phyloP scores from a whole-genome alignment of 768 basidiomycete species.

The Mycena crocata region DNA sequence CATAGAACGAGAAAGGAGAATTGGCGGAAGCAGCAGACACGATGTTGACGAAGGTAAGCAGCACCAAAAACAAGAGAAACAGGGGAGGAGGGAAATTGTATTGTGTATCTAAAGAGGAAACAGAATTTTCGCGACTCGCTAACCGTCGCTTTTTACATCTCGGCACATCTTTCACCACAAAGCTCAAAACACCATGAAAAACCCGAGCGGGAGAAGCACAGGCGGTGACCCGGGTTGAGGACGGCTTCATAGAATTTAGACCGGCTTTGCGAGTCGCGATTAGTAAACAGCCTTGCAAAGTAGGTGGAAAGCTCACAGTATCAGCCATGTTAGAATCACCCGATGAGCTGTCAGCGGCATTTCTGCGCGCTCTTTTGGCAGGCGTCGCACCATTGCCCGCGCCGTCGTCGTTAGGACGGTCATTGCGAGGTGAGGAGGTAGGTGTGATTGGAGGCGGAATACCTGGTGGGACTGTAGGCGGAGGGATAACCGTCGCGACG shows the following conservation, averaged over 20 bases:
- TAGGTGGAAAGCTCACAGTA: neutral
- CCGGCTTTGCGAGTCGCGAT: conserved; percentile 12
- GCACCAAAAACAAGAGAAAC: neutral
- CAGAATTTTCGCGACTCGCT: conserved; percentile 23
- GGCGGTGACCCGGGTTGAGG: neutral
- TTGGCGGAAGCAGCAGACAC: neutral
- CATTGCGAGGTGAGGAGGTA: neutral
- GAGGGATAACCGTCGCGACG: neutral
- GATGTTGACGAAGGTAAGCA: neutral
- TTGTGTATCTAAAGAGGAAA: conserved; percentile 3
- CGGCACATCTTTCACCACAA: neutral
- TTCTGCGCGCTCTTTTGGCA: neutral
- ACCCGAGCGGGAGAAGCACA: conserved; percentile 3
- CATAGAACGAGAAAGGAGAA: neutral
- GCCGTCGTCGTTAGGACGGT: neutral
- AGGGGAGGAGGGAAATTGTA: neutral
- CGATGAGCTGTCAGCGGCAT: neutral
- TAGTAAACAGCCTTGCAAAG: neutral
- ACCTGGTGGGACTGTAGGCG: too few species aligned
- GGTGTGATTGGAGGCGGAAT: neutral
- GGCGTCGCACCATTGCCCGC: neutral
- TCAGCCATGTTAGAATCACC: neutral
- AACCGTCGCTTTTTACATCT: neutral
- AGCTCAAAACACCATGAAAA: conserved; percentile 20
- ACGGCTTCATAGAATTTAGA: neutral